A percentile compares a stretch with the other conserved stretches of the same genome.
These are phyloP conservation scores for Plantago lanceolata DNA, from an alignment of 305 asterid genomes.

Conservation along the genomic window DNA sequence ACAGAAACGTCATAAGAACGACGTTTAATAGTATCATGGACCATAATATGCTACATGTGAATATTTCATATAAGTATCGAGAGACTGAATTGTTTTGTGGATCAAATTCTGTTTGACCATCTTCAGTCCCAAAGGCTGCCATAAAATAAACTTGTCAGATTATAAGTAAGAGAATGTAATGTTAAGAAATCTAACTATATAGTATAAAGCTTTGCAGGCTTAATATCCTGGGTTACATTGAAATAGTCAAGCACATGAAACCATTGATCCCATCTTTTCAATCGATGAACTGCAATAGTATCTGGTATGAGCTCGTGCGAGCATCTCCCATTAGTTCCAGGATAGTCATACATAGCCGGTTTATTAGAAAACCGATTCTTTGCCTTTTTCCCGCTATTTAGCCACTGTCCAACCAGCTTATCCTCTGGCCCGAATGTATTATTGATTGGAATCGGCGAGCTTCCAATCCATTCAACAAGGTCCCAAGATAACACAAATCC, in stretches of 20 bases:
- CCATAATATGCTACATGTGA: background rate
- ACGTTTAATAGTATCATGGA: background rate
- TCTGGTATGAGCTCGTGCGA: slow-evolving; percentile 67
- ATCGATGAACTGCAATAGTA: slow-evolving; percentile 61
- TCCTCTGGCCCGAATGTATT: slow-evolving; percentile 63
- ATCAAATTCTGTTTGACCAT: no score
- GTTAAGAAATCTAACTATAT: slow-evolving; percentile 14
- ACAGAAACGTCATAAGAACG: background rate
- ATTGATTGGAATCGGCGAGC: slow-evolving; percentile 38
- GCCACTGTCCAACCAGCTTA: slow-evolving; percentile 68
- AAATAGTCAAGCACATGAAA: slow-evolving; percentile 51
- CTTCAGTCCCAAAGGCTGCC: no score
- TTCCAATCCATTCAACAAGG: slow-evolving; percentile 60
- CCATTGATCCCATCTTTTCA: slow-evolving; percentile 78
- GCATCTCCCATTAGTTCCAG: slow-evolving; percentile 70
- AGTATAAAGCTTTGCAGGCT: slow-evolving; percentile 34
- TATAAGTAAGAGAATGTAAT: background rate
- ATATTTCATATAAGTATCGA: background rate
- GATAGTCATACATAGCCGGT: slow-evolving; percentile 80
- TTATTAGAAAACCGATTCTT: slow-evolving; percentile 56
- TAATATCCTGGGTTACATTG: slow-evolving; percentile 52
- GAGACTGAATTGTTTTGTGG: no score
- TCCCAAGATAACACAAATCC: slow-evolving; percentile 75
- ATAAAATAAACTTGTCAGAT: no score
- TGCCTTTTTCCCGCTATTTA: slow-evolving; percentile 54